phyloP scores from a whole-genome alignment of 1,139 yeast species.

The Suhomyces wounanorum region DNA sequence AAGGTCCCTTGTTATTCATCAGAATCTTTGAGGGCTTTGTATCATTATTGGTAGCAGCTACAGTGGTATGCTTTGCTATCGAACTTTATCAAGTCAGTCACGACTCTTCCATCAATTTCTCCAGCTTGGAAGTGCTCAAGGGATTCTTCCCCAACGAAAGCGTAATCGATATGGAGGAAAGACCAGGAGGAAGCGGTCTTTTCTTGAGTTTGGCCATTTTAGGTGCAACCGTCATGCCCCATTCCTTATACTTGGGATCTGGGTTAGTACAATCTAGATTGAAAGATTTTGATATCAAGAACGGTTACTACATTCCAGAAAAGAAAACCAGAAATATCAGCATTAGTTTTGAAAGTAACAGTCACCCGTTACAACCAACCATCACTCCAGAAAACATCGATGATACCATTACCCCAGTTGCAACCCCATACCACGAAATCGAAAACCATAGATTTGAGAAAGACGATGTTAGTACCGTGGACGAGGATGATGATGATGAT shows the following conservation, averaged over 20 bases:
- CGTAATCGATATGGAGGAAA: slow-evolving; percentile 59
- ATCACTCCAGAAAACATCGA: slow-evolving; percentile 7
- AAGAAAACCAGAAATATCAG: slow-evolving; percentile 5
- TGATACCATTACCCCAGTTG: slow-evolving; percentile 15
- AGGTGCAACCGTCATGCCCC: slow-evolving; percentile 99
- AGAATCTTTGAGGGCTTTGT: slow-evolving; percentile 85
- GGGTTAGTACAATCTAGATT: slow-evolving; percentile 91
- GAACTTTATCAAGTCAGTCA: slow-evolving; percentile 72
- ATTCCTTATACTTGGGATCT: slow-evolving; percentile 86
- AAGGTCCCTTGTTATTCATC: slow-evolving; percentile 76
- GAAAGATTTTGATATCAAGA: slow-evolving; percentile 72
- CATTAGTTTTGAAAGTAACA: slow-evolving; percentile 5
- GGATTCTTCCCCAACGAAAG: slow-evolving; percentile 82
- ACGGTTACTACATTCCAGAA: slow-evolving; percentile 50
- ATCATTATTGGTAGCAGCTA: slow-evolving; percentile 71
- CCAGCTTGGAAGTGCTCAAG: slow-evolving; percentile 53
- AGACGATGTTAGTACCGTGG: slow-evolving; percentile 15
- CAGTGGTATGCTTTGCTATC: slow-evolving; percentile 81
- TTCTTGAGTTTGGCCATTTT: slow-evolving; percentile 86
- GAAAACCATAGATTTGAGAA: slow-evolving; percentile 16
- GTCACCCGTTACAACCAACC: neutral
- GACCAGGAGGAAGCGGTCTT: slow-evolving; percentile 62
- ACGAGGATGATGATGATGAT: slow-evolving; percentile 23
- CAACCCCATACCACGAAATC: slow-evolving; percentile 14
- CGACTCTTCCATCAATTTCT: slow-evolving; percentile 50